phyloP scores from a whole-genome alignment of 228 moss, liverwort and hornwort species.

The Sphagnum magellanicum region DNA sequence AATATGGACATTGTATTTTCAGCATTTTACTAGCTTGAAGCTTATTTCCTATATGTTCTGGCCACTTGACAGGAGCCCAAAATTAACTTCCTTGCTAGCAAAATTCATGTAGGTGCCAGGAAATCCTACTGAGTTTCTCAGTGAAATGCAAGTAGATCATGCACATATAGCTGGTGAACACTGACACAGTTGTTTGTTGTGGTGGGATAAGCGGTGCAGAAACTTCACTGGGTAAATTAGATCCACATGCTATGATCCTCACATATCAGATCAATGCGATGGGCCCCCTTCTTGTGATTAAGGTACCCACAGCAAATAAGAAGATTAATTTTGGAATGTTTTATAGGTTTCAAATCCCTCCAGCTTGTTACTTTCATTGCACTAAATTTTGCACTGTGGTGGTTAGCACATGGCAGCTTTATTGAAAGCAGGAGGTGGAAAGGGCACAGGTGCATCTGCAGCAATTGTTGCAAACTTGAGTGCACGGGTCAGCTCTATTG shows the following conservation, averaged over 20 bases:
- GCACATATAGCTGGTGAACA: too few relatives aligned
- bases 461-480: constrained; percentile 89
- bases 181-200: background rate
- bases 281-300: constrained; percentile 85
- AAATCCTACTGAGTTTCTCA: too few relatives aligned
- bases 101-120: too few relatives aligned
- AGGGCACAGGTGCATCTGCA: constrained; percentile 39
- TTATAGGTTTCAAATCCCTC: background rate
- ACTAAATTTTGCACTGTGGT: background rate
- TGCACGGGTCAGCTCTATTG: constrained; percentile 94
- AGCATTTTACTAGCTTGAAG: too few relatives aligned
- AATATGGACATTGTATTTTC: too few relatives aligned
- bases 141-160: too few relatives aligned
- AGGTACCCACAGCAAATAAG: constrained; percentile 31
- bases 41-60: too few relatives aligned
- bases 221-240: constrained; percentile 74
- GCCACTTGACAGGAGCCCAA: too few relatives aligned
- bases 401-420: constrained; percentile 54
- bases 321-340: background rate
- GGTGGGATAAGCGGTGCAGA: constrained; percentile 37
- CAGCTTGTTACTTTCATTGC: background rate
- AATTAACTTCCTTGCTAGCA: too few relatives aligned
- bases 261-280: constrained; percentile 82
- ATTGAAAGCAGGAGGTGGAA: constrained; percentile 68
- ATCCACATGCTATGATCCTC: constrained; percentile 61